Conservation (phyloP, 768 basidiomycete species). For the Russula lepida region DNA sequence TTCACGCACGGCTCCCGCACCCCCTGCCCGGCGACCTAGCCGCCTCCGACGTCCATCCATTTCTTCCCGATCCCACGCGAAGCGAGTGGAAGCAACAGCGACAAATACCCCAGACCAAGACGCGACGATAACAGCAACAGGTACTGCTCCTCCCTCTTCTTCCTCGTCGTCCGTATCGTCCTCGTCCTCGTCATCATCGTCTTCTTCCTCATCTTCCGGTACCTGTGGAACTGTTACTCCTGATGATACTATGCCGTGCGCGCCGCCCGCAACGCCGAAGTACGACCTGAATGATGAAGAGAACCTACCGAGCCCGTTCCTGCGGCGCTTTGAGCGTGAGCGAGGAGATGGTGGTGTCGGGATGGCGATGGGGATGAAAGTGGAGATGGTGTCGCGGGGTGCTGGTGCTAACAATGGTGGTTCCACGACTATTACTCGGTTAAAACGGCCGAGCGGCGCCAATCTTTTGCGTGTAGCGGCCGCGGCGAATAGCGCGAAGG, state of each 20-base stretch:
- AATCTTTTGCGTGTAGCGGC: slow-evolving; percentile 53
- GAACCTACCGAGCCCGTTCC: slow-evolving; percentile 78
- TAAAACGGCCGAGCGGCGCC: slow-evolving; percentile 43
- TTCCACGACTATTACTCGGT: slow-evolving; percentile 8
- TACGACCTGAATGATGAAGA: slow-evolving; percentile 75
- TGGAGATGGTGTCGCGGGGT: slow-evolving; percentile 1
- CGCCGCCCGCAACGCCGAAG: background rate
- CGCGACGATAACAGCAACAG: slow-evolving; percentile 4
- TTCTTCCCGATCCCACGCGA: slow-evolving; percentile 5
- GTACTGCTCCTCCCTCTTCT: slow-evolving; percentile 11
- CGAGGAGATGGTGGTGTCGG: slow-evolving; percentile 15
- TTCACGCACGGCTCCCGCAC: slow-evolving; percentile 19
- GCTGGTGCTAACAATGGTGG: background rate
- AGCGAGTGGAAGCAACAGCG: background rate
- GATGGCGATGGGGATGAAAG: background rate
- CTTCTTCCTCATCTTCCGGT: background rate
- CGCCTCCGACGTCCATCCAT: slow-evolving; percentile 27
- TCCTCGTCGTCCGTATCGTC: background rate
- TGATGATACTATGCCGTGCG: background rate
- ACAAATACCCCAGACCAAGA: background rate
- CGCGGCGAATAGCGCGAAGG: slow-evolving; percentile 43
- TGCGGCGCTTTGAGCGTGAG: slow-evolving; percentile 48
- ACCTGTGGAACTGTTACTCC: background rate
- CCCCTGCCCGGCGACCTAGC: slow-evolving; percentile 13
- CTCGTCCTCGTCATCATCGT: slow-evolving; percentile 16